phyloP scores from a whole-genome alignment of 2,329 filamentous ascomycete genomes.

The Chaetomium strumarium region DNA sequence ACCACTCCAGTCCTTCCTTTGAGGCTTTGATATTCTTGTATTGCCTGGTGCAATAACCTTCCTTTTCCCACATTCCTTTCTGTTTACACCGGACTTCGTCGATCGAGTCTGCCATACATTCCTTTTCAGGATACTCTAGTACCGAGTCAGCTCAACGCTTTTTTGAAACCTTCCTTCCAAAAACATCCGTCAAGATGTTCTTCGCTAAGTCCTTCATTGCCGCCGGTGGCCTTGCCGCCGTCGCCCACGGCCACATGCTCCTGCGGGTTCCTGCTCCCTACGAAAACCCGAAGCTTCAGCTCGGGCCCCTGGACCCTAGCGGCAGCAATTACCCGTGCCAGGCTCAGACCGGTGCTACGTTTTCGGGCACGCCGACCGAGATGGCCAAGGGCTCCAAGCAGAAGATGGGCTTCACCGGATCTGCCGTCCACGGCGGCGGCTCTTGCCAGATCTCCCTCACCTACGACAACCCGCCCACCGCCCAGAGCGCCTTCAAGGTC shows the following conservation, averaged over 20 bases:
- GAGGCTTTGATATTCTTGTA: constrained; percentile 30
- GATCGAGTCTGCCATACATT: constrained; percentile 23
- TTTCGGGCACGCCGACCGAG: constrained; percentile 46
- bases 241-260: constrained; percentile 68
- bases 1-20: constrained; percentile 25
- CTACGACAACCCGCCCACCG: constrained; percentile 64
- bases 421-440: constrained; percentile 80
- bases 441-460: constrained; percentile 88
- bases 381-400: constrained; percentile 60
- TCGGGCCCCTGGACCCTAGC: constrained; percentile 54
- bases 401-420: constrained; percentile 60
- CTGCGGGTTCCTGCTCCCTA: constrained; percentile 66
- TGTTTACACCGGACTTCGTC: constrained; percentile 21
- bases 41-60: constrained; percentile 40
- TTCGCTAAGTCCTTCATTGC: constrained; percentile 43
- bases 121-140: constrained; percentile 21
- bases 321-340: constrained; percentile 84
- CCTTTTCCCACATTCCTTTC: constrained; percentile 24
- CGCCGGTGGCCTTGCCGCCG: constrained; percentile 50
- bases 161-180: constrained; percentile 37
- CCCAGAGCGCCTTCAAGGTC: constrained; percentile 71
- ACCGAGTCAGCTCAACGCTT: constrained; percentile 24
- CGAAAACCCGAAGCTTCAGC: constrained; percentile 37
- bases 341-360: constrained; percentile 39
- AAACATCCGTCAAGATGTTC: constrained; percentile 40